Base-by-base conservation (phyloP, 805 yeast genomes). In the Myxozyma melibiosi region DNA sequence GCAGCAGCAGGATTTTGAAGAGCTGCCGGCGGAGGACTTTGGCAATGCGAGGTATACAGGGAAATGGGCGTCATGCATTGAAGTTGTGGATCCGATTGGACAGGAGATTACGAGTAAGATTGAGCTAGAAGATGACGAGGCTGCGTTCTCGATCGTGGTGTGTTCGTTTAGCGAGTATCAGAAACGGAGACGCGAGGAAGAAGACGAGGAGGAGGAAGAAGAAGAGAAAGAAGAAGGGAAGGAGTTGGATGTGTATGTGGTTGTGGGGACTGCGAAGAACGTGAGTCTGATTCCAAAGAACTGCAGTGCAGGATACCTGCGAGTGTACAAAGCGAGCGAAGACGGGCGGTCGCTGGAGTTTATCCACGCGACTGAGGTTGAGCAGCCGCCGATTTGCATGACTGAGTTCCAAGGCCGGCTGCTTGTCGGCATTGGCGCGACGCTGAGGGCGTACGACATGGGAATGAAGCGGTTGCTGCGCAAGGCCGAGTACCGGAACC, bases 401-500 rank as follows among this genome's bases (percentile, higher is more conserved):
- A 63, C 70, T 0, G 71, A 74, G 9, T 89, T 88, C 68, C 78
- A 80, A 47, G 88, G 84, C 0, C 77, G 76, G 58, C 68, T 90
- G 1, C 69, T 90, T 1, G 85, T 80, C 1, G 91, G 88, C 0
- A 64, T 81, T 47, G 79, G 77, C 0, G 75, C 78, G 42, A 70
- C 71, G 47, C 64, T 92, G 46, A 72, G 87, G 34, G 63, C 88
- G 7, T 90, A 80, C 67, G 91, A 84, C 27, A 61, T 90, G 28
- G 99, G 99, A 1, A 77, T 78, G 65, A 87, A 85, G 62, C 97
- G 91, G 67, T 74, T 92, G 37, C 74, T 94, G 55, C 78, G 85
- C 55, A 89, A 88, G 68, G 75, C 86, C 0, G 79, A 84, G 5
- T 68, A 80, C 1, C 69, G 66, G 3, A 63, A 86, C 7, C 71